Base-by-base conservation (phyloP, 2,329 filamentous ascomycete genomes). In the Colletotrichum endophyticum region DNA sequence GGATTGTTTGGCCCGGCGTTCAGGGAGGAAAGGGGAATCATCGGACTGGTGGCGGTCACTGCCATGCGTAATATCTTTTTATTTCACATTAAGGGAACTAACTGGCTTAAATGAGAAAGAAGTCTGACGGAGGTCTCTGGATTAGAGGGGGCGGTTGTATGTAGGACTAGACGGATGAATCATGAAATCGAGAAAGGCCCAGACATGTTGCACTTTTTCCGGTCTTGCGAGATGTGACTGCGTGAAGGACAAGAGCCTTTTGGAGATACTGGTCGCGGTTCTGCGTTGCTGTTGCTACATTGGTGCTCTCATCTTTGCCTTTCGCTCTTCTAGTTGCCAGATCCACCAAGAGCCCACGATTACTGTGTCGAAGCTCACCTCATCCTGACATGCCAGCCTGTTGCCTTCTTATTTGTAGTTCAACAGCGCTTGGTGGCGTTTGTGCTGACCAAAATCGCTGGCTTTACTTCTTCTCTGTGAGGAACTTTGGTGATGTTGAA, bases 1-100 rank as follows among this genome's bases (percentile, higher is more conserved):
- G 39, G 19, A 61, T 64, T 32, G 7, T 34, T 74, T 70, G 70
- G 74, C 74, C 71, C 61, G 74, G 74, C 74, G 74, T 76, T 76
- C n/a, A 30, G 59, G 74, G 30, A 11, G 25, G 39, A 22, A 56
- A 15, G 62, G 53, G 39, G 25, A 30, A 59, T 61, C 11, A 32
- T 61, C 57, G 49, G 44, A 71, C 36, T 36, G 44, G 44, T 62
- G 64, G 34, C 34, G 66, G 74, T 15, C 8, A 53, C 59, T 53
- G 64, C 59, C 19, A 68, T 69, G 59, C 61, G 44, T 74, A 70
- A 74, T 70, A 64, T 25, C 64, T 53, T 72, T 28, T 19, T 61
- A 19, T 61, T 22, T 53, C 44, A 53, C 11, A 22, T 22, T 0
- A 53, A 8, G 44, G 32, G 30, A 36, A 30, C 30, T 63, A 36